Base-by-base conservation (phyloP, 2,329 filamentous ascomycete genomes). In the Colletotrichum tofieldiae region DNA sequence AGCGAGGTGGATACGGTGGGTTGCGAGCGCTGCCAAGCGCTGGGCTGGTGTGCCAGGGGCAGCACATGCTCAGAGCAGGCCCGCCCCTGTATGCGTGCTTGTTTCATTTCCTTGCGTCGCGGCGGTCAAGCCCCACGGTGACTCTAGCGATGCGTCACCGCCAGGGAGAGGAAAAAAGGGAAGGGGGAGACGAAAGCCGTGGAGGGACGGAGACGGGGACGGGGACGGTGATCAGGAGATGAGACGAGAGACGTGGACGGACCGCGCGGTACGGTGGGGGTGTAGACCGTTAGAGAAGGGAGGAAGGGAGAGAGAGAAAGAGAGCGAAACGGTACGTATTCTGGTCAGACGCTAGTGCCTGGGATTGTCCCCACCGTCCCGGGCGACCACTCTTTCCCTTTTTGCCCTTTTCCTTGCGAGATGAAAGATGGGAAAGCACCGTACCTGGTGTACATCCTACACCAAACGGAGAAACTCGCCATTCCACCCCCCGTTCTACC, bases 71-170 rank as follows among this genome's bases (percentile, higher is more conserved):
- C n/a, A 26, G 16, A 37, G 54, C 60, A 70, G 39, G 66, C 59
- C 12, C 1, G 5, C 23, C 56, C 70, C 61, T 51, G 69, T 66
- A 43, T 26, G 56, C 55, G 20, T 65, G 69, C 69, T 68, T 72
- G 73, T 75, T 73, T 75, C 73, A 75, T 75, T 75, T 75, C 73
- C 66, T 64, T 70, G 52, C 43, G 58, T 61, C 54, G 65, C 72
- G 62, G 70, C 69, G 71, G 71, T 71, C 71, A 71, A 51, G 71
- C 73, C 66, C 70, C 73, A 73, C 59, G 59, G 60, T 71, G 70
- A 72, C 60, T 72, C 65, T 72, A 35, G 41, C 70, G 59, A 55
- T 75, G 73, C 73, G 73, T 75, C 73, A 74, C 73, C 73, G 73
- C 71, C 54, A 54, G 45, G 35, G 26, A 43, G 23, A 61, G 20